Evolutionary conservation across 2,329 filamentous ascomycete genomes (phyloP).

Genomic region (Colletotrichum melonis): DNA sequence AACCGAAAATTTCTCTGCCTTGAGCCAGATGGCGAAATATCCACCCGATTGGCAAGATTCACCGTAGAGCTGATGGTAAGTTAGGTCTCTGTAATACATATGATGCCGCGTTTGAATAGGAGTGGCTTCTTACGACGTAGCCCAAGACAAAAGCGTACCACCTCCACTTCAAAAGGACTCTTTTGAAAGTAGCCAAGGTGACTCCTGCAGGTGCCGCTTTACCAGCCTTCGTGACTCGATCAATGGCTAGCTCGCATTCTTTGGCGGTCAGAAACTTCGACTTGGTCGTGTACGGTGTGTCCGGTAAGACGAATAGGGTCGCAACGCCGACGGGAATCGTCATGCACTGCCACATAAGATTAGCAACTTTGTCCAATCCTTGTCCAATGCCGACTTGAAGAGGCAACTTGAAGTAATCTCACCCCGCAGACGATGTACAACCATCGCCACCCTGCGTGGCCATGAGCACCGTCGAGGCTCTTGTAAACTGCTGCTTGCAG

Average conservation of each 20-base stretch:
- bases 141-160: conserved; percentile 38
- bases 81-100: neutral
- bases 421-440: conserved; percentile 53
- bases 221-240: conserved; percentile 28
- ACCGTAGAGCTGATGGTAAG: conserved; percentile 12
- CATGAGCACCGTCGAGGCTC: conserved; percentile 59
- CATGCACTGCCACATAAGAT: conserved; percentile 30
- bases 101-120: neutral
- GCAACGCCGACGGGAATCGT: conserved; percentile 38
- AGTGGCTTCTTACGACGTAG: conserved; percentile 31
- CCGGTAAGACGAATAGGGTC: conserved; percentile 25
- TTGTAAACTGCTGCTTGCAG: conserved; percentile 65
- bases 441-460: conserved; percentile 53
- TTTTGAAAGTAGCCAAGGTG: conserved; percentile 35
- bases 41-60: conserved; percentile 20
- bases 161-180: conserved; percentile 34
- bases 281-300: conserved; percentile 26
- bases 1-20: conserved; percentile 40
- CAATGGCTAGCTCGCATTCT: conserved; percentile 26
- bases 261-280: conserved; percentile 9
- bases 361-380: neutral
- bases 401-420: conserved; percentile 28
- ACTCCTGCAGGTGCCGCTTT: conserved; percentile 32
- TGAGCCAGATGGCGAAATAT: conserved; percentile 41
- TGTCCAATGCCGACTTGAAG: too few relatives aligned